phyloP scores from a whole-genome alignment of 176 grass and related monocot species.

The Ensete ventricosum region DNA sequence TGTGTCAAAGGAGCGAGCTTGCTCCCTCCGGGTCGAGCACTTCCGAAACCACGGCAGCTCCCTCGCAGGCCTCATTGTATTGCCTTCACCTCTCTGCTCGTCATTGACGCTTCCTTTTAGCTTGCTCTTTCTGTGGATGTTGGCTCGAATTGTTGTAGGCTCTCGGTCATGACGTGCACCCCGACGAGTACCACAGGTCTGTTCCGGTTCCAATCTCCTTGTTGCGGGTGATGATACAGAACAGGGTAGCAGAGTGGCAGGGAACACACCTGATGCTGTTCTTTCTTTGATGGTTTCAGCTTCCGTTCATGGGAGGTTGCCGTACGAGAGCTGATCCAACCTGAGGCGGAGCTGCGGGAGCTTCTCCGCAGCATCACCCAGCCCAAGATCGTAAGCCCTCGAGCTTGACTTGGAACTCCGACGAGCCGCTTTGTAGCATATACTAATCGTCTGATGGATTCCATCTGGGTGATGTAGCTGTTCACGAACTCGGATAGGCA shows the following conservation, averaged over 20 bases:
- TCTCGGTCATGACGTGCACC: constrained; percentile 63
- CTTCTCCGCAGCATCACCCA: constrained; percentile 54
- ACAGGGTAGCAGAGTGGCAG: not conserved
- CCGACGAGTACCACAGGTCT: constrained; percentile 88
- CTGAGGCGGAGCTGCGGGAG: constrained; percentile 38
- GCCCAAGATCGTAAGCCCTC: constrained; percentile 57
- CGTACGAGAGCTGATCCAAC: constrained; percentile 54
- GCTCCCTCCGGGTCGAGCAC: constrained; percentile 63
- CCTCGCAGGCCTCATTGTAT: constrained; percentile 82
- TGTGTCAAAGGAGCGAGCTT: constrained; percentile 28
- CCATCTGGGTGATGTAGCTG: constrained; percentile 27
- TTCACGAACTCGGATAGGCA: constrained; percentile 90
- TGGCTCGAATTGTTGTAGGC: constrained; percentile 32
- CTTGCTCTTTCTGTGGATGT: not conserved
- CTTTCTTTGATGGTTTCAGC: constrained; percentile 24
- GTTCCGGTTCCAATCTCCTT: not conserved
- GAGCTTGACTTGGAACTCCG: too few species aligned
- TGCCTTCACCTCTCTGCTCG: not conserved
- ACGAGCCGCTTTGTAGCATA: too few species aligned
- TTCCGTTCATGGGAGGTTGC: constrained; percentile 78
- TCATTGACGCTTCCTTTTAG: not conserved
- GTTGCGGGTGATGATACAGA: not conserved
- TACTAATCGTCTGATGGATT: not conserved
- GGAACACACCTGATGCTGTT: not conserved
- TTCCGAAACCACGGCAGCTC: constrained; percentile 75